Conservation (phyloP, 495 filamentous ascomycete species). For the Darksidea phi region DNA sequence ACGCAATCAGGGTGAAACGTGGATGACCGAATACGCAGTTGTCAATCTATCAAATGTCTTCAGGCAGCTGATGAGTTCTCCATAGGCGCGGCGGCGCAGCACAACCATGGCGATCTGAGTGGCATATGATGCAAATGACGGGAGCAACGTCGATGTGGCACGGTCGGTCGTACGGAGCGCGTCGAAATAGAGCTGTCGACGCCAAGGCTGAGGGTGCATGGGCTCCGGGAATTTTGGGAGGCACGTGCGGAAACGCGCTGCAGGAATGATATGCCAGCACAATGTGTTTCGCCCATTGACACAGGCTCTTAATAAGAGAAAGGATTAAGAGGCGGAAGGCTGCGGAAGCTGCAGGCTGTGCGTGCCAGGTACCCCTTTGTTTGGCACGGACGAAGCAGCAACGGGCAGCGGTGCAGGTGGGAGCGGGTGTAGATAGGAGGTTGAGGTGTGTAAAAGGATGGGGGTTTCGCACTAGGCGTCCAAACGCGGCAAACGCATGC, state of each 20-base stretch:
- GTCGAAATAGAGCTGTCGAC: too few relatives aligned
- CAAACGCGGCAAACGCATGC: conserved; percentile 1
- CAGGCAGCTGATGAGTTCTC: not conserved
- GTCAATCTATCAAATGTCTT: too few relatives aligned
- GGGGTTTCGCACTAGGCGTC: not conserved
- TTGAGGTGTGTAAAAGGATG: conserved; percentile 4
- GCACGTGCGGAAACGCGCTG: conserved; percentile 26
- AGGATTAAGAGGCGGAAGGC: not conserved
- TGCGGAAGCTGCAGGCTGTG: not conserved
- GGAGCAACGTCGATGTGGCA: conserved; percentile 3
- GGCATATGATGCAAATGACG: conserved; percentile 9
- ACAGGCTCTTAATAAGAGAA: conserved; percentile 19
- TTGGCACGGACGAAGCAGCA: not conserved
- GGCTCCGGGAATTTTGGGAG: not conserved
- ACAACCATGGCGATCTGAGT: not conserved
- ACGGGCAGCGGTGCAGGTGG: not conserved
- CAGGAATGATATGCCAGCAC: conserved; percentile 24
- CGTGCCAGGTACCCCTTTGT: not conserved
- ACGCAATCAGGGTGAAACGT: too few relatives aligned
- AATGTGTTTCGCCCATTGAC: conserved; percentile 10
- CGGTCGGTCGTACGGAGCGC: too few relatives aligned
- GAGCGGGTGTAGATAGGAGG: not conserved
- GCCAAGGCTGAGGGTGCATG: too few relatives aligned
- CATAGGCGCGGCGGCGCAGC: not conserved
- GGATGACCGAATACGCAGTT: too few relatives aligned